Evolutionary conservation across 2,329 filamentous ascomycete genomes (phyloP), one percentile per base, ranked within the genome.

Genomic region (Herpomyces periplanetae): DNA sequence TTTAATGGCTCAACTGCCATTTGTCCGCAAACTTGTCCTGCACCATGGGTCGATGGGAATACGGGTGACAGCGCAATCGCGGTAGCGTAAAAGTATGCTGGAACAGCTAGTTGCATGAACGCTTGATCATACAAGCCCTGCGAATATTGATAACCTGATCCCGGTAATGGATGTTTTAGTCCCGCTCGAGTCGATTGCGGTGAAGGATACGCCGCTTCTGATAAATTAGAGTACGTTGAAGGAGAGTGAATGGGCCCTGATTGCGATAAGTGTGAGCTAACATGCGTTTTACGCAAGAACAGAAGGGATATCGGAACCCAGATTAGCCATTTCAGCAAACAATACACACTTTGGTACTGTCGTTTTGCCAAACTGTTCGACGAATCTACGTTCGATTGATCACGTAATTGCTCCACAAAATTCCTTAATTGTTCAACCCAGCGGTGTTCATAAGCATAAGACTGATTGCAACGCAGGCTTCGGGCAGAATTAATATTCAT

Each of bases 71-170:
- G 53, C 15, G 69, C 55, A 23, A 91, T 47, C 3, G 69, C 71
- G 8, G 71, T 57, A 1, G 68, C 73, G 41, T 87, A 91, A 36
- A 87, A 69, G 34, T 91, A 66, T 5, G 71, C 65, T 21, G 91
- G 58, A 25, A 84, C 59, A 20, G 85, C 48, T 27, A 88, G 47
- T 1, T 69, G 62, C 23, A 55, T 65, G 10, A 65, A 51, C n/a
- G n/a, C n/a, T n/a, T n/a, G n/a, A n/a, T n/a, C n/a, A n/a, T n/a
- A n/a, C n/a, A n/a, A n/a, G n/a, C n/a, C n/a, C n/a, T n/a, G n/a
- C n/a, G n/a, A n/a, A n/a, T n/a, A n/a, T n/a, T n/a, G n/a, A n/a
- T n/a, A n/a, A n/a, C n/a, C n/a, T n/a, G n/a, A n/a, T n/a, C n/a
- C n/a, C n/a, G n/a, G n/a, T n/a, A n/a, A n/a, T n/a, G n/a, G n/a